Base-by-base conservation (phyloP, 2,329 filamentous ascomycete species). In the Epichloe bromicola region DNA sequence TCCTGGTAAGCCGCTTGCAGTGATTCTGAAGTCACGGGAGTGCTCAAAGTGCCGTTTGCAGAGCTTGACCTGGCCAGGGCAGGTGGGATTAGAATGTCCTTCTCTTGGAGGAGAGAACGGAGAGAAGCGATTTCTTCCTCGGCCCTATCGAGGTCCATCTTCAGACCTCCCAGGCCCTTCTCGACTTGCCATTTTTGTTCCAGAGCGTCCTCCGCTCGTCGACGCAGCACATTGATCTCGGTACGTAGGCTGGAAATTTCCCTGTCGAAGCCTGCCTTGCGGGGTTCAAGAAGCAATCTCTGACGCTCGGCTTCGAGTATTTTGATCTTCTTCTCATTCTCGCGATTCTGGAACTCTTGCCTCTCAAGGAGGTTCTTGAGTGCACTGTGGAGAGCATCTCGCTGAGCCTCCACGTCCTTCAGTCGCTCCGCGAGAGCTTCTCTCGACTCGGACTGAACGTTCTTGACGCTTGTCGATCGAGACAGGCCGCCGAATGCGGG, bases 121-220 rank as follows among this genome's bases (percentile, higher is more conserved):
- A 98, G 76, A n/a, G 86, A 86, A 40, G 80, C 74, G 33, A 95
- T 95, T 69, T 98, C 93, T 64, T 93, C 86, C 66, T 96, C 88
- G 26, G 93, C 90, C 55, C 90, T 86, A 67, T 97, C 93, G 41
- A 98, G 79, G 63, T 97, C 91, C 86, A 95, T 96, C 71, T 95
- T 95, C 51, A 97, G 71, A 51, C 90, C 88, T 49, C 81, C 78
- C 2, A 97, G 73, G 17, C 88, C 88, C 69, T 94, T 94, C 68
- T 96, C 91, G 55, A 90, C 91, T 63, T 94, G 86, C 84, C 88
- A 97, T 68, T 97, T 97, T 61, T 95, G 87, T 62, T 95, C 88
- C 14, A 97, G 77, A 15, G 91, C 91, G 56, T 97, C 91, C 60
- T 98, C 91, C 33, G 91, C 91, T 50, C 93, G 82, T 55, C 84